phyloP scores from a whole-genome alignment of 768 basidiomycete species.

The Tylopilus cervinicoccineus region DNA sequence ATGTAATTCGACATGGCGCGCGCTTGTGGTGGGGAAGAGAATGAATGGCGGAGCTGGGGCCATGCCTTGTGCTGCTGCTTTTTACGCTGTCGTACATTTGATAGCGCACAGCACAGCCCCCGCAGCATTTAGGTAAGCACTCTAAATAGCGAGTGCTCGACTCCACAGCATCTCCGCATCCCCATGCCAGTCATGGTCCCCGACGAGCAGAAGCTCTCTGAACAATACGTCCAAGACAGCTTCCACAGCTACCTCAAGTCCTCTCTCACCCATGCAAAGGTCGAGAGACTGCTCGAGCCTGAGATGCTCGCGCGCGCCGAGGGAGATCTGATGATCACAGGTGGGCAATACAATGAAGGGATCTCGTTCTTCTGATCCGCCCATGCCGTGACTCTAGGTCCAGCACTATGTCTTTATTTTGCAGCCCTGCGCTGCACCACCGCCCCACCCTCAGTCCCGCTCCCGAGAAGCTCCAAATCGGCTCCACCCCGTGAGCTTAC shows the following conservation, averaged over 20 bases:
- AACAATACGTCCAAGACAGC: slow-evolving; percentile 66
- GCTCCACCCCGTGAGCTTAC: slow-evolving; percentile 56
- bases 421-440: slow-evolving; percentile 75
- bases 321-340: slow-evolving; percentile 83
- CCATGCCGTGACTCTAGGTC: slow-evolving; percentile 40
- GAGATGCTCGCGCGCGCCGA: slow-evolving; percentile 75
- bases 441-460: slow-evolving; percentile 74
- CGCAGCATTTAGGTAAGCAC: neutral
- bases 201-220: slow-evolving; percentile 45
- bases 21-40: neutral
- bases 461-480: slow-evolving; percentile 54
- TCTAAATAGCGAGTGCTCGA: neutral
- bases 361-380: neutral
- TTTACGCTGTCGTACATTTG: neutral
- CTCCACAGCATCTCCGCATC: neutral
- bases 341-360: slow-evolving; percentile 49
- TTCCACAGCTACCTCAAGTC: slow-evolving; percentile 83
- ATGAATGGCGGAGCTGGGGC: neutral
- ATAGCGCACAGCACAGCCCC: slow-evolving; percentile 3
- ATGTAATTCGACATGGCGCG: slow-evolving; percentile 26
- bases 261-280: slow-evolving; percentile 73
- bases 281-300: slow-evolving; percentile 67
- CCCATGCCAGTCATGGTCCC: slow-evolving; percentile 20
- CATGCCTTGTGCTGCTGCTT: neutral
- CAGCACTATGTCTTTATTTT: slow-evolving; percentile 81